Evolutionary conservation across 2,329 filamentous ascomycete genomes (phyloP).

Genomic region (Bretziella fagacearum): DNA sequence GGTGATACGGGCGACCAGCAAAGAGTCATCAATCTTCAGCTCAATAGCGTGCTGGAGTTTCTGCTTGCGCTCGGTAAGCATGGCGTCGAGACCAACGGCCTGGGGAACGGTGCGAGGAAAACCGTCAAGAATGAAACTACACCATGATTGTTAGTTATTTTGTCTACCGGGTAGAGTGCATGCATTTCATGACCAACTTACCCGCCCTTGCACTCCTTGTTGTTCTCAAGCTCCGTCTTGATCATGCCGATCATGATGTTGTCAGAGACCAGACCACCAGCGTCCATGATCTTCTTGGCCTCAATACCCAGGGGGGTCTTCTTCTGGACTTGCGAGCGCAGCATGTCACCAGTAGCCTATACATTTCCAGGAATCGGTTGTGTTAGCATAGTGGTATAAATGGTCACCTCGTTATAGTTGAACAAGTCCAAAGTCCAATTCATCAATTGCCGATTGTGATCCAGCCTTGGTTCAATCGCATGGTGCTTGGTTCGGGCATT

Average conservation of each 20-base stretch:
- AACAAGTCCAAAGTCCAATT: background rate
- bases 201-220: conserved; percentile 94
- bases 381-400: background rate
- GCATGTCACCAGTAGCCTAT: conserved; percentile 96
- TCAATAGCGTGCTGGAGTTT: conserved; percentile 89
- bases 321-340: conserved; percentile 93
- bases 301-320: conserved; percentile 88
- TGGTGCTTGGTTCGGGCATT: conserved; percentile 10
- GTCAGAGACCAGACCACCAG: conserved; percentile 91
- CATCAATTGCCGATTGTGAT: background rate
- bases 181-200: conserved; percentile 28
- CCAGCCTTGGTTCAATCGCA: conserved; percentile 8
- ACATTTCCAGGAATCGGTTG: conserved; percentile 9
- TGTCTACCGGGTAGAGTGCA: background rate
- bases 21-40: conserved; percentile 86
- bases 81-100: conserved; percentile 82
- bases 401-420: background rate
- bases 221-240: conserved; percentile 86
- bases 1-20: conserved; percentile 90
- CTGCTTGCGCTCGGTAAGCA: conserved; percentile 65
- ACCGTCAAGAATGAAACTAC: conserved; percentile 93
- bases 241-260: conserved; percentile 99
- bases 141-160: background rate
- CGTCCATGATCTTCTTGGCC: conserved; percentile 99
- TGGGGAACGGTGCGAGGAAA: conserved; percentile 95